These are phyloP conservation scores for Mycothermus thermophilus DNA, from an alignment of 495 filamentous ascomycete genomes.

Conservation along the genomic window DNA sequence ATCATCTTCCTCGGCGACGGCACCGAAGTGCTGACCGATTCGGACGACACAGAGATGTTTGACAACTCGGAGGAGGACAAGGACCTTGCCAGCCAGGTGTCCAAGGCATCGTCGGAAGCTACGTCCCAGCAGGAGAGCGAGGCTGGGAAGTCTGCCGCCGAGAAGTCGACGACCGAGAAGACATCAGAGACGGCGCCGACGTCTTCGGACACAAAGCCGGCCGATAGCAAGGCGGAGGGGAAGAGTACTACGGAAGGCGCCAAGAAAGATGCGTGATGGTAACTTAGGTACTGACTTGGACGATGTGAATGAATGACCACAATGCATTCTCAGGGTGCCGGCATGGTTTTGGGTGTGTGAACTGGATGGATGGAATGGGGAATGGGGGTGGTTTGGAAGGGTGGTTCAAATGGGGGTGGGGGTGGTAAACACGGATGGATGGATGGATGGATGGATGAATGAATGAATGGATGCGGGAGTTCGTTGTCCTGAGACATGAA, in stretches of 20 bases:
- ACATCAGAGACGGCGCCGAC: not conserved
- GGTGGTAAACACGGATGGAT: constrained; percentile 1
- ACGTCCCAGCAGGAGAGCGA: constrained; percentile 1
- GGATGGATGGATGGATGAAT: not conserved
- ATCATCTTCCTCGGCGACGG: constrained; percentile 94
- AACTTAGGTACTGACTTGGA: no score
- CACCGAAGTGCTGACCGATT: constrained; percentile 73
- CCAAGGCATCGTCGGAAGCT: constrained; percentile 24
- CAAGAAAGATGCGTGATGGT: no score
- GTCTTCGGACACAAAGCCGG: not conserved
- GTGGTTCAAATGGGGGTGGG: no score
- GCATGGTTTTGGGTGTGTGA: no score
- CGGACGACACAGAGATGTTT: constrained; percentile 83
- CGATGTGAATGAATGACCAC: no score
- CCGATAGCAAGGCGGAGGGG: constrained; percentile 1
- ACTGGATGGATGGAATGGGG: no score
- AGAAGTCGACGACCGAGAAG: not conserved
- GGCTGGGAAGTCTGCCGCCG: not conserved
- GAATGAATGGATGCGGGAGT: not conserved
- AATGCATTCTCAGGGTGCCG: no score
- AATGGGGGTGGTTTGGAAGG: no score
- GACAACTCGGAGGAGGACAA: constrained; percentile 78
- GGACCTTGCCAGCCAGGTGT: constrained; percentile 46
- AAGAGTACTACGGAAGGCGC: not conserved
- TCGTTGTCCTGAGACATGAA: no score